A percentile compares a stretch with the other conserved stretches of the same genome.
phyloP scores from a whole-genome alignment of 225 moss, liverwort and hornwort species.

The Anthoceros angustus region DNA sequence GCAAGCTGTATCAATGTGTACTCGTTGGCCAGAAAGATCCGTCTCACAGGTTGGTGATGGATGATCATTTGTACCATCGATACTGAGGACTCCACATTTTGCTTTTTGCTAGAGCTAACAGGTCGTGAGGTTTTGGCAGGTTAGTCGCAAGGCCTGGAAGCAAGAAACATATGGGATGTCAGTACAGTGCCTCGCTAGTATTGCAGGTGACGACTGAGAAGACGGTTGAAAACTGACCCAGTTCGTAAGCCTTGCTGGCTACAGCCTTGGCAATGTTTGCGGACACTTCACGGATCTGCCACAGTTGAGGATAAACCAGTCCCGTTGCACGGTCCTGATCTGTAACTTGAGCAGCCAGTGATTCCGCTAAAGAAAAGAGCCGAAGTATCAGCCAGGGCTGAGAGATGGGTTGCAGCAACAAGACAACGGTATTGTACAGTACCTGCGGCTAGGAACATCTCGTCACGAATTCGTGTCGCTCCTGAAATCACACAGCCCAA shows the following conservation, averaged over 20 bases:
- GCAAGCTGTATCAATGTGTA: no score
- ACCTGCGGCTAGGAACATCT: constrained; percentile 30
- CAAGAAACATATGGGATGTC: background rate
- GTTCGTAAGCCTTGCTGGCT: constrained; percentile 64
- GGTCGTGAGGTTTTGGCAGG: constrained; percentile 61
- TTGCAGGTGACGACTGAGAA: background rate
- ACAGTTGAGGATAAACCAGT: constrained; percentile 65
- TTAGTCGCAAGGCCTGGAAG: constrained; percentile 52
- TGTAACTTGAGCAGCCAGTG: constrained; percentile 62
- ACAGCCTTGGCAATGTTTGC: constrained; percentile 82
- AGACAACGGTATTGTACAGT: background rate
- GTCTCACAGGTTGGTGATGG: no score
- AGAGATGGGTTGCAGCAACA: background rate
- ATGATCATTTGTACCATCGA: constrained; percentile 36
- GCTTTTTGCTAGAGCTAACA: constrained; percentile 47
- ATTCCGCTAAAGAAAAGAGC: constrained; percentile 36
- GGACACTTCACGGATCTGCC: constrained; percentile 62
- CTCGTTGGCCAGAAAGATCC: no score
- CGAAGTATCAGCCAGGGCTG: background rate
- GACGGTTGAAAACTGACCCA: constrained; percentile 23
- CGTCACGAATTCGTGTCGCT: constrained; percentile 27
- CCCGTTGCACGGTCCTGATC: constrained; percentile 57
- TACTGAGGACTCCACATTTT: constrained; percentile 76
- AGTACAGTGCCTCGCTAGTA: background rate
- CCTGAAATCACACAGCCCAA: constrained; percentile 27